Evolutionary conservation across 2,329 filamentous ascomycete genomes (phyloP), one percentile per base, ranked within the genome.

Genomic region (Colletotrichum liaoningense): DNA sequence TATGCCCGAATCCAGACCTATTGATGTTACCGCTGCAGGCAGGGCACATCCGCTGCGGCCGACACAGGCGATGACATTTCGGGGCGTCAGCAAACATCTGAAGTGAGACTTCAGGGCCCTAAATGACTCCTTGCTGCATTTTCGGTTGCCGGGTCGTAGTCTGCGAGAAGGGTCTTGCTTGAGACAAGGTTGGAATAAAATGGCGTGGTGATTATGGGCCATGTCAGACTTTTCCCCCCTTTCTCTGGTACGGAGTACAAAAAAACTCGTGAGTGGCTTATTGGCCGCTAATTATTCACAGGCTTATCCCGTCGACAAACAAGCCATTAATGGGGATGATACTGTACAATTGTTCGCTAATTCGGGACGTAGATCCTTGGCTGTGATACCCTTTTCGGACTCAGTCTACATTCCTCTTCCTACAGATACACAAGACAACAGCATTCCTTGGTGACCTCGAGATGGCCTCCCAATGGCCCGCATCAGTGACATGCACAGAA

Each of bases 51-150:
- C 35, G 26, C 30, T 64, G 62, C 62, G 26, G 22, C 62, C 30
- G 30, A 19, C 30, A 60, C 59, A 35, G 52, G 28, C 65, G 54
- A 46, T 26, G 38, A 57, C 60, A 28, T n/a, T 22, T 28, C 28
- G 49, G 5, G 7, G 22, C 38, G 22, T 38, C 52, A 63, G 24
- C 16, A 58, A 16, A 58, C 62, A 60, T 14, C 26, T 12, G 30
- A 55, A 28, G 55, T 73, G 60, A 73, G 70, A 73, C 70, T 70
- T 64, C 46, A 73, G 70, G 60, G 67, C 70, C 60, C 70, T 49
- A 56, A 24, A 67, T 55, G 46, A 22, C 63, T 56, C 59, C 70
- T 63, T 59, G 30, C 54, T 59, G 33, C 70, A 73, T 73, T 73
- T 60, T 73, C 70, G 70, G 70, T 73, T 70, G 70, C 67, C 67